phyloP scores from a whole-genome alignment of 371 early-diverging fungal species.

The Mortierella sp. region DNA sequence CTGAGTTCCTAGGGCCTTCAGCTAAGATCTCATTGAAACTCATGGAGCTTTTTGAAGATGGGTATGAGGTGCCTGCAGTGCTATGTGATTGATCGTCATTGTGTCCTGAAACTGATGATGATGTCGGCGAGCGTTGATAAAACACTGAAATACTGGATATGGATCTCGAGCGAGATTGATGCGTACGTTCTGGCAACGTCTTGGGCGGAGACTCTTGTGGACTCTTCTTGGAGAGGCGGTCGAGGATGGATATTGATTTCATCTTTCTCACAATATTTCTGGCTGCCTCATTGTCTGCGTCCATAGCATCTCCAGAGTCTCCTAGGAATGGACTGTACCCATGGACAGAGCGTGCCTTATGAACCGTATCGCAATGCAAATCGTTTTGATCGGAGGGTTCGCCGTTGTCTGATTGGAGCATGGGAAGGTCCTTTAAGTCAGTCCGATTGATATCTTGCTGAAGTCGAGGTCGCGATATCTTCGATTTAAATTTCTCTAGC shows the following conservation, averaged over 20 bases:
- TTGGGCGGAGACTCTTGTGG: background rate
- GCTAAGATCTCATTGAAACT: conserved; percentile 20
- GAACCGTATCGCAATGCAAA: background rate
- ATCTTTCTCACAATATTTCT: conserved; percentile 20
- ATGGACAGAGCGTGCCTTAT: conserved; percentile 27
- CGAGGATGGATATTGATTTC: conserved; percentile 31
- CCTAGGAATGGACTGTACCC: conserved; percentile 10
- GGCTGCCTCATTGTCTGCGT: conserved; percentile 12
- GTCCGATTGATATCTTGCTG: conserved; percentile 14
- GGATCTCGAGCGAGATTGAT: conserved; percentile 32
- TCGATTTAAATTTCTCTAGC: conserved; percentile 30
- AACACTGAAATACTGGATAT: conserved; percentile 23
- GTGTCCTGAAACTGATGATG: conserved; percentile 1
- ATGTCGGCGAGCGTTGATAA: conserved; percentile 19
- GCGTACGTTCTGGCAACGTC: conserved; percentile 2
- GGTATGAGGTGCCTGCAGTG: conserved; percentile 1
- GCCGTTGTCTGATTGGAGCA: background rate
- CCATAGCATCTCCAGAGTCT: background rate
- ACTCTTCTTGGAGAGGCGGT: conserved; percentile 10
- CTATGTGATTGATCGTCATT: background rate
- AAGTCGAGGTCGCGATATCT: conserved; percentile 29
- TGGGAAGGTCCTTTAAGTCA: conserved; percentile 9
- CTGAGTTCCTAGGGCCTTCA: conserved; percentile 8
- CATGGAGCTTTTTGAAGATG: conserved; percentile 7
- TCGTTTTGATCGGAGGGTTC: background rate